Evolutionary conservation across 2,329 filamentous ascomycete species (phyloP).

Genomic region (Talaromyces islandicus): DNA sequence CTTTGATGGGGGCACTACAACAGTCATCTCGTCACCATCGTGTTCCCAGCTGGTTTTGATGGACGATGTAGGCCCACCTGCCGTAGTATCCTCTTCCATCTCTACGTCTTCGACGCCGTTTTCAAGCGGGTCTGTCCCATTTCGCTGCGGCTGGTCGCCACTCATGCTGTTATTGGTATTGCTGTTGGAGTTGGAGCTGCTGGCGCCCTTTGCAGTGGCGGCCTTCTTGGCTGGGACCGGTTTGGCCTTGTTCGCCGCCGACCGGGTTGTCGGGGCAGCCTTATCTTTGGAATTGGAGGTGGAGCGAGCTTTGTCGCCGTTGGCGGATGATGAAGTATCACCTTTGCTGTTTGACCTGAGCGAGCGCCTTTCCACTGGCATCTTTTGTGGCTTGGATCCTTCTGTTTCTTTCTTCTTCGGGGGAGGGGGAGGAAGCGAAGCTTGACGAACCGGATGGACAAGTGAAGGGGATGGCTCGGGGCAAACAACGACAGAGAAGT

Average conservation of each 20-base stretch:
- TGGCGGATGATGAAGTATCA: slow-evolving; percentile 41
- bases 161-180: slow-evolving; percentile 47
- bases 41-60: slow-evolving; percentile 60
- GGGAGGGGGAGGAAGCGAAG: slow-evolving; percentile 14
- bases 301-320: slow-evolving; percentile 41
- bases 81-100: slow-evolving; percentile 58
- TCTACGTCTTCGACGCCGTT: slow-evolving; percentile 67
- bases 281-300: slow-evolving; percentile 44
- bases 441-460: neutral
- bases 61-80: slow-evolving; percentile 44
- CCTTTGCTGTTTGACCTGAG: slow-evolving; percentile 43
- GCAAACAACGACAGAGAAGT: neutral
- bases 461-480: neutral
- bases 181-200: slow-evolving; percentile 19
- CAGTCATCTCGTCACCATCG: slow-evolving; percentile 71
- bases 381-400: slow-evolving; percentile 30
- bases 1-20: slow-evolving; percentile 71
- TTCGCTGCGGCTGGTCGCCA: slow-evolving; percentile 62
- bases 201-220: slow-evolving; percentile 28
- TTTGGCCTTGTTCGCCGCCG: slow-evolving; percentile 34
- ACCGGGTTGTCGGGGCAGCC: slow-evolving; percentile 35
- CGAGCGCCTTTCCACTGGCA: slow-evolving; percentile 43
- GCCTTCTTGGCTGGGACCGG: slow-evolving; percentile 29
- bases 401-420: neutral
- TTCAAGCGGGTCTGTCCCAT: slow-evolving; percentile 63